Conservation (phyloP, 345 rosid species). For the Noccaea bulbosa region DNA sequence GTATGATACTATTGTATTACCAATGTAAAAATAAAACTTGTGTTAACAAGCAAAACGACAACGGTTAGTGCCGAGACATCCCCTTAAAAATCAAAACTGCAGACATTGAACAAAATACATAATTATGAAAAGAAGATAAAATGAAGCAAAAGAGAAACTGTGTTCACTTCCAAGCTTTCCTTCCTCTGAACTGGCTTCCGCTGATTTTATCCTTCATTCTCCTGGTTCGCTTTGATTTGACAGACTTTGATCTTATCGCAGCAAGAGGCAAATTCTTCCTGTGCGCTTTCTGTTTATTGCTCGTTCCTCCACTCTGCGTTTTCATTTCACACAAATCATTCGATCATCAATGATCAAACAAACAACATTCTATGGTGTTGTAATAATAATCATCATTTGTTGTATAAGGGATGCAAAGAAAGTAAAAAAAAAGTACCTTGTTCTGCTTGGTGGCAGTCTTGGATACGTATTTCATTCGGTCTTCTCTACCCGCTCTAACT, state of each 20-base stretch:
- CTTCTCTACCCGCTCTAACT: constrained; percentile 91
- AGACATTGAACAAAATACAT: constrained; percentile 8
- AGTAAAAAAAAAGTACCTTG: constrained; percentile 53
- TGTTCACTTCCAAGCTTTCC: constrained; percentile 75
- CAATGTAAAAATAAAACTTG: neutral
- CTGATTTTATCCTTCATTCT: constrained; percentile 48
- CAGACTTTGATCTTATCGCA: constrained; percentile 68
- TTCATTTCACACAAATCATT: constrained; percentile 4
- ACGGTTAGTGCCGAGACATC: neutral
- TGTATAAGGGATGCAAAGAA: neutral
- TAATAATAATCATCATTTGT: neutral
- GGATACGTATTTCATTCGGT: constrained; percentile 68
- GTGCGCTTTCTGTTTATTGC: constrained; percentile 89
- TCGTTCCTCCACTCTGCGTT: constrained; percentile 74
- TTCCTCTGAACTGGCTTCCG: constrained; percentile 84
- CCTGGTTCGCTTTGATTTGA: constrained; percentile 57
- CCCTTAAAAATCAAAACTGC: constrained; percentile 5
- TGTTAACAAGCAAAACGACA: neutral
- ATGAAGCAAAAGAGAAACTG: neutral
- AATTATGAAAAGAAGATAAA: neutral
- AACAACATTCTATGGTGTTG: neutral
- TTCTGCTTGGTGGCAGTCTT: constrained; percentile 80
- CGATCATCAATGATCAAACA: neutral
- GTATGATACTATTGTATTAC: too few species aligned
- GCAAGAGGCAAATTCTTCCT: constrained; percentile 84